Conservation (phyloP, 2,329 filamentous ascomycete genomes). For the Pseudogymnoascus sp. region DNA sequence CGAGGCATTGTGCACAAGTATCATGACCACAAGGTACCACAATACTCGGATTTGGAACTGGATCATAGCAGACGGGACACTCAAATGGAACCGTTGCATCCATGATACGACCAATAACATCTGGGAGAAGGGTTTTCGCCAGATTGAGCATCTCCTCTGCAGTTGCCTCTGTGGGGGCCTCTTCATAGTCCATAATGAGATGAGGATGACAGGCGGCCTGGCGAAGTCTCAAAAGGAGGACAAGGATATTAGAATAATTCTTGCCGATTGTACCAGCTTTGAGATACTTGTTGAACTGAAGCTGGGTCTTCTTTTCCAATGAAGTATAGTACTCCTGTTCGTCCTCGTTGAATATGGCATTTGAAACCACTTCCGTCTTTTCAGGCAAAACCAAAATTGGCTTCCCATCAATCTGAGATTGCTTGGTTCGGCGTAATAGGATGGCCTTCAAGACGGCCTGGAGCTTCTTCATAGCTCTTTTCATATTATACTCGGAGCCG, state of each 20-base stretch:
- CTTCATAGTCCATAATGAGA: constrained; percentile 56
- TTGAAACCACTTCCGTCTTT: constrained; percentile 51
- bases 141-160: constrained; percentile 42
- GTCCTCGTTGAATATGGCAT: constrained; percentile 58
- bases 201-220: constrained; percentile 74
- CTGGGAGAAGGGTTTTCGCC: constrained; percentile 48
- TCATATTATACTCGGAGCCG: constrained; percentile 13
- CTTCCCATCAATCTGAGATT: constrained; percentile 67
- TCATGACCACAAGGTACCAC: constrained; percentile 78
- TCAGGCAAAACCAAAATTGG: constrained; percentile 62
- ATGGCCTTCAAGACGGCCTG: constrained; percentile 70
- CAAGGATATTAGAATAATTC: constrained; percentile 72
- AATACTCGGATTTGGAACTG: constrained; percentile 63
- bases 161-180: constrained; percentile 16
- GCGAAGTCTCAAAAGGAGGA: constrained; percentile 69
- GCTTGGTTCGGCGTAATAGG: constrained; percentile 75
- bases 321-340: constrained; percentile 56
- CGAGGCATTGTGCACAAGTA: constrained; percentile 68
- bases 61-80: constrained; percentile 77
- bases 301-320: constrained; percentile 56
- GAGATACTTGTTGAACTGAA: constrained; percentile 71
- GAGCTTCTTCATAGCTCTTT: constrained; percentile 57
- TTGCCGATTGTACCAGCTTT: constrained; percentile 57
- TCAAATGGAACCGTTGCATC: constrained; percentile 43
- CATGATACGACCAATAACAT: constrained; percentile 59